Percentiles rank a stretch among this genome's conserved stretches.
These are phyloP conservation scores for Begonia peltatifolia DNA, from an alignment of 306 rosid genomes.

Conservation along the genomic window DNA sequence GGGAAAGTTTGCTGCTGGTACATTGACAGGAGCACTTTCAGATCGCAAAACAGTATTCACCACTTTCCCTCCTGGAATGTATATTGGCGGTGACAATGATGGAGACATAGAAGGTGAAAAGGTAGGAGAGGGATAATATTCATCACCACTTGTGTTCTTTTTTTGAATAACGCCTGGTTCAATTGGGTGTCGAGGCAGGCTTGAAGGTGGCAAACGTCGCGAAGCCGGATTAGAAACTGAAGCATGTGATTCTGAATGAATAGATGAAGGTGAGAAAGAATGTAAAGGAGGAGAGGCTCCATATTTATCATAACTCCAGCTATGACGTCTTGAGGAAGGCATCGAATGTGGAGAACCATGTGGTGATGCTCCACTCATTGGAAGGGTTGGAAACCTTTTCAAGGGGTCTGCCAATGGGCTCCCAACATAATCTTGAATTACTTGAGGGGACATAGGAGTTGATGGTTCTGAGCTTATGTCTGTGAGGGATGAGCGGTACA, in stretches of 20 bases:
- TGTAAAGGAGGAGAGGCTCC: slow-evolving; percentile 36
- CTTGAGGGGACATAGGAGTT: slow-evolving; percentile 39
- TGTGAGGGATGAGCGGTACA: slow-evolving; percentile 36
- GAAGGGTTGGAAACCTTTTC: slow-evolving; percentile 58
- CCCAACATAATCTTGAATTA: slow-evolving; percentile 79
- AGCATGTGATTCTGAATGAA: slow-evolving; percentile 35
- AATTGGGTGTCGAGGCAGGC: too few species aligned
- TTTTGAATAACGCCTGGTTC: slow-evolving; percentile 3
- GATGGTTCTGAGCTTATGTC: slow-evolving; percentile 62
- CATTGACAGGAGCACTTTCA: background rate
- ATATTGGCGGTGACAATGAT: background rate
- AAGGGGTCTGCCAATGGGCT: slow-evolving; percentile 63
- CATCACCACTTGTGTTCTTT: slow-evolving; percentile 26
- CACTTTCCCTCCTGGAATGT: background rate
- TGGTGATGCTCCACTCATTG: slow-evolving; percentile 29
- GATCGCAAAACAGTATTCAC: background rate
- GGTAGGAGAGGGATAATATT: slow-evolving; percentile 34
- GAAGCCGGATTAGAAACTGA: slow-evolving; percentile 21
- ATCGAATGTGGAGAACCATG: slow-evolving; percentile 31
- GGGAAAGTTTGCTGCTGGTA: background rate
- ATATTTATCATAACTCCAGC: slow-evolving; percentile 41
- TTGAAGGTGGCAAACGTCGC: slow-evolving; percentile 23
- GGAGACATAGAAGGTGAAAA: slow-evolving; percentile 10
- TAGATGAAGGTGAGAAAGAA: slow-evolving; percentile 43
- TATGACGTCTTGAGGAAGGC: slow-evolving; percentile 35